Evolutionary conservation across 139 green algal species (phyloP).

Genomic region (Tetradesmus lagerheimii): DNA sequence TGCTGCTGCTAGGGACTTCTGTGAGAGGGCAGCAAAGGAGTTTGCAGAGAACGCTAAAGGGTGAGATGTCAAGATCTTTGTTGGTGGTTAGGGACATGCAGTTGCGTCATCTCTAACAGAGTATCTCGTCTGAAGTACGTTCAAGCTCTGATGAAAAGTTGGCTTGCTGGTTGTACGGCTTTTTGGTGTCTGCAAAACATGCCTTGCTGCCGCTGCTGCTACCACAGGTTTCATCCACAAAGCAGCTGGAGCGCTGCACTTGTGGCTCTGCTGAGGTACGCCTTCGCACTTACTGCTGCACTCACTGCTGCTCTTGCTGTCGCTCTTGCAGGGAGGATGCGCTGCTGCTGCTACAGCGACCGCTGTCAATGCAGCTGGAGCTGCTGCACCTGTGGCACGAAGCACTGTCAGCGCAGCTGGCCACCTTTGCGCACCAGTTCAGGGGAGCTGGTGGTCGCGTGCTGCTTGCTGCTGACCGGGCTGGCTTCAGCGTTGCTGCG

Average conservation of each 20-base stretch:
- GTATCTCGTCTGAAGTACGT: too few species aligned
- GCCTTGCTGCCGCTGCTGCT: background rate
- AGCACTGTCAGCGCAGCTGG: constrained; percentile 42
- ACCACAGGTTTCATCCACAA: too few species aligned
- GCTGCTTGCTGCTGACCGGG: constrained; percentile 68
- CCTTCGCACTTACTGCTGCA: background rate
- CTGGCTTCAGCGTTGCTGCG: constrained; percentile 58
- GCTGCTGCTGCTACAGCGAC: constrained; percentile 37
- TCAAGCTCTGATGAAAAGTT: too few species aligned
- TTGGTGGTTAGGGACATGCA: too few species aligned
- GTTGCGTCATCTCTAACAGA: too few species aligned
- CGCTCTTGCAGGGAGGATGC: background rate
- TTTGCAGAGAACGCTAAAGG: constrained; percentile 59
- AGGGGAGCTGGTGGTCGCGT: constrained; percentile 56
- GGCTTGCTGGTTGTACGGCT: too few species aligned
- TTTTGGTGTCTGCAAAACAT: constrained; percentile 30
- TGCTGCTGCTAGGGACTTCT: constrained; percentile 69
- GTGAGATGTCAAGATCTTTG: constrained; percentile 4
- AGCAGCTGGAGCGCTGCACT: background rate
- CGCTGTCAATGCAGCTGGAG: constrained; percentile 77
- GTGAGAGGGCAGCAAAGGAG: constrained; percentile 70
- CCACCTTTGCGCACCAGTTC: constrained; percentile 9
- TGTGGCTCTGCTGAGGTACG: too few species aligned
- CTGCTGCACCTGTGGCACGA: constrained; percentile 76
- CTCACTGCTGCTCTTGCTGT: background rate